These are phyloP conservation scores for Candida sanyaensis DNA, from an alignment of 1,139 yeast species.

Conservation along the genomic window DNA sequence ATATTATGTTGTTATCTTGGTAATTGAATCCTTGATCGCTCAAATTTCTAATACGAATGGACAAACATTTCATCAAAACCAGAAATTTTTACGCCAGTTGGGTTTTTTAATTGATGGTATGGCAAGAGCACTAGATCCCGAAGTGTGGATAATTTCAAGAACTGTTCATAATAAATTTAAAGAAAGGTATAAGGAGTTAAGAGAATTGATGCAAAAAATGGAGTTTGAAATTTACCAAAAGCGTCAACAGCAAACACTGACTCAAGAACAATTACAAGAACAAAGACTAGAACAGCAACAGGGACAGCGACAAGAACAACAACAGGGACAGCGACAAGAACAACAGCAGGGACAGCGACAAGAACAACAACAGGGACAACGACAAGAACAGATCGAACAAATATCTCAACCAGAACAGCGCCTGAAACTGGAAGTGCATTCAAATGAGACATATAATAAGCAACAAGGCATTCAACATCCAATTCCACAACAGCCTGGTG, in stretches of 20 bases:
- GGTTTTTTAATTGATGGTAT: slow-evolving; percentile 7
- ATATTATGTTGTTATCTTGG: slow-evolving; percentile 9
- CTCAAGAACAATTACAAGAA: neutral
- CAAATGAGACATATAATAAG: neutral
- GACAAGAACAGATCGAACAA: neutral
- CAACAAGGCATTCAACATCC: neutral
- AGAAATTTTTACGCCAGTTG: slow-evolving; percentile 6
- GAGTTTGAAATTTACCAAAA: neutral
- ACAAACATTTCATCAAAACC: slow-evolving; percentile 1
- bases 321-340: neutral
- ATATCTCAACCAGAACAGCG: slow-evolving; percentile 3
- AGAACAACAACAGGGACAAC: neutral
- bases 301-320: neutral
- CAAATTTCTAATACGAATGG: slow-evolving; percentile 3
- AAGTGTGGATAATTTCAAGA: slow-evolving; percentile 10
- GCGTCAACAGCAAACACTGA: neutral
- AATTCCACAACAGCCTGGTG: neutral
- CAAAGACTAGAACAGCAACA: neutral
- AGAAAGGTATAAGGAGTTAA: slow-evolving; percentile 1
- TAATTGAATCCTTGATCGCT: slow-evolving; percentile 7
- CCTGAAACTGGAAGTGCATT: neutral
- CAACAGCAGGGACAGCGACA: slow-evolving; percentile 2
- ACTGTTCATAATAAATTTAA: slow-evolving; percentile 8
- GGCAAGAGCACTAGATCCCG: slow-evolving; percentile 7
- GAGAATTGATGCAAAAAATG: slow-evolving; percentile 5